Evolutionary conservation across 225 moss, liverwort and hornwort species (phyloP), one percentile per base, ranked within the genome.

Genomic region (Bryoerythrophyllum caledonicum): DNA sequence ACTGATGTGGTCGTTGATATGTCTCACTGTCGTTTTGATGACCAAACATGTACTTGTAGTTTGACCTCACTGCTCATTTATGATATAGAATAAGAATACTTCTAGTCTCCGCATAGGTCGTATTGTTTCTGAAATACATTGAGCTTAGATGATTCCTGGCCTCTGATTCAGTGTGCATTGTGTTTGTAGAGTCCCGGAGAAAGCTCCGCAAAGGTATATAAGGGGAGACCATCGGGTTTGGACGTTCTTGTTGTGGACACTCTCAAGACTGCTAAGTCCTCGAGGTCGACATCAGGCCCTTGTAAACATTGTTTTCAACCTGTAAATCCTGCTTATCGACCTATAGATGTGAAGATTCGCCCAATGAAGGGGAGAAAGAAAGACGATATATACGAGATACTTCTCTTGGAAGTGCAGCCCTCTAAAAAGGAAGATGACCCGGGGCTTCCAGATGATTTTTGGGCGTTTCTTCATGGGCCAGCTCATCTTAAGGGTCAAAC

Each of bases 401-500:
- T 90, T 52, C 75, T 66, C 73, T 80, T 90, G 76, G 84, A 90
- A 75, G 78, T 86, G 49, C 49, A 71, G 41, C 61, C 70, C 37
- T 51, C 58, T 2, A 20, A 44, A 10, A 67, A 61, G 32, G 73
- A 69, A 64, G 76, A 63, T 20, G 30, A 53, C 38, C 65, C 38
- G 38, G 38, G 71, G 58, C 76, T 89, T 76, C 81, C 86, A 28
- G 51, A 60, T 54, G 82, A 90, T 71, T 90, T 84, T 70, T 90
- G 89, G 89, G 80, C 72, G 52, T 90, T 90, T 73, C 75, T 87
- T 60, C 78, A 79, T 35, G 80, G 80, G 0, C 37, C 82, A 55
- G 23, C 75, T 63, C 63, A 72, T 43, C 27, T 21, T 28, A 27
- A 63, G 23, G 57, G 79, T n/a, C 38, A 64, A 23, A 77, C 23